A percentile compares a stretch with the other conserved stretches of the same genome.
Conservation (phyloP, 208 protist species). For the Crithidia bombi region DNA sequence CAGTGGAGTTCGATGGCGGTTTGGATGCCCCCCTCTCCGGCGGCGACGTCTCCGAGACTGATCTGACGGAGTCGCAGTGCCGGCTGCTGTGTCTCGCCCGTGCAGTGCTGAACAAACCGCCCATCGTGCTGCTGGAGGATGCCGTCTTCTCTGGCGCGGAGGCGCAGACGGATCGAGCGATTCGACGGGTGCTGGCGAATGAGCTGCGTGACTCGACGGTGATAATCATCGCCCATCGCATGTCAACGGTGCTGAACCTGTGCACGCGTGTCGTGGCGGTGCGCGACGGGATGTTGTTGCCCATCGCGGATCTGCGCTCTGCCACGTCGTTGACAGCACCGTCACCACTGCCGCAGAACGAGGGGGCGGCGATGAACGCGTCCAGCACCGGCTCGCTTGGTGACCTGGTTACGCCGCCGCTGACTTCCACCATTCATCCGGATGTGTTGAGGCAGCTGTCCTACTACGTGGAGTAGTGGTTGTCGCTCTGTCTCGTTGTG, state of each 20-base stretch:
- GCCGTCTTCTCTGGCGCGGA: conserved; percentile 75
- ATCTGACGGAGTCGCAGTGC: conserved; percentile 91
- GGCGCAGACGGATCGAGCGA: conserved; percentile 67
- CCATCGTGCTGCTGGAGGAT: conserved; percentile 96
- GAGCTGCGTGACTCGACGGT: conserved; percentile 92
- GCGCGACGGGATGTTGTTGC: conserved; percentile 39
- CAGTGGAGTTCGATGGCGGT: conserved; percentile 43
- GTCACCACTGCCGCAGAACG: neutral
- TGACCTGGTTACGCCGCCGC: neutral
- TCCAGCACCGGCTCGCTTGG: neutral
- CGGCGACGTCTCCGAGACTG: conserved; percentile 39
- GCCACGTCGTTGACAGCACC: neutral
- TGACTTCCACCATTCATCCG: conserved; percentile 7
- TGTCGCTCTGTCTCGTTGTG: neutral
- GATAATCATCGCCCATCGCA: conserved; percentile 95
- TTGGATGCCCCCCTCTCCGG: conserved; percentile 54
- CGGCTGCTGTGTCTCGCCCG: conserved; percentile 95
- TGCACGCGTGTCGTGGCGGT: conserved; percentile 88
- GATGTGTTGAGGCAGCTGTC: conserved; percentile 27
- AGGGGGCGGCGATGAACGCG: neutral
- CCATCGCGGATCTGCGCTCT: conserved; percentile 30
- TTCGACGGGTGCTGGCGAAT: conserved; percentile 85
- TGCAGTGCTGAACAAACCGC: conserved; percentile 85
- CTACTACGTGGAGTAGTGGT: conserved; percentile 31
- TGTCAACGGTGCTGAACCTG: conserved; percentile 92